These are phyloP conservation scores for Lentinula guzmanii DNA, from an alignment of 768 basidiomycete genomes.

Conservation along the genomic window DNA sequence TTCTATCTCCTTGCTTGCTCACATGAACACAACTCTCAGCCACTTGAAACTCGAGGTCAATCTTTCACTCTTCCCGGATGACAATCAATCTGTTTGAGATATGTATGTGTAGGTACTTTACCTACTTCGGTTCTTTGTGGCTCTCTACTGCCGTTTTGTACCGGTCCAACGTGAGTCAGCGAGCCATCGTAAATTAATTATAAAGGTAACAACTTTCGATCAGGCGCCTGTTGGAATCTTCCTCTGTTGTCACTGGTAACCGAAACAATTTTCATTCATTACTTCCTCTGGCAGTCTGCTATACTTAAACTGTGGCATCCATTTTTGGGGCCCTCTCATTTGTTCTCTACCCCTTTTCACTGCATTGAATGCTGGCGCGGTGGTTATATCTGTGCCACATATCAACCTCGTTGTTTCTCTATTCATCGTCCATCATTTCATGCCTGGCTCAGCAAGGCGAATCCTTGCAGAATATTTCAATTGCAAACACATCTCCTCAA, in stretches of 20 bases:
- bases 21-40: neutral
- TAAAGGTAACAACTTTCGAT: neutral
- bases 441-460: conserved; percentile 7
- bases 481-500: conserved; percentile 30
- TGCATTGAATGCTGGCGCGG: conserved; percentile 7
- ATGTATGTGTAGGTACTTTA: conserved; percentile 3
- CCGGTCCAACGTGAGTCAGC: neutral
- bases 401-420: neutral
- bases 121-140: neutral
- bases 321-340: neutral
- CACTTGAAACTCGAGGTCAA: neutral
- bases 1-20: neutral
- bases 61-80: neutral
- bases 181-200: neutral
- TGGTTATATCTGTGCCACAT: neutral
- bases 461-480: conserved; percentile 27
- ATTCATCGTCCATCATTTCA: neutral
- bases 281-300: neutral
- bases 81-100: conserved; percentile 1
- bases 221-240: neutral
- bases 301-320: conserved; percentile 1
- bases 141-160: neutral
- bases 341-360: neutral
- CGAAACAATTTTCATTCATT: neutral
- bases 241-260: conserved; percentile 6